phyloP scores from a whole-genome alignment of 2,329 filamentous ascomycete species.

The Helotiales sp. region DNA sequence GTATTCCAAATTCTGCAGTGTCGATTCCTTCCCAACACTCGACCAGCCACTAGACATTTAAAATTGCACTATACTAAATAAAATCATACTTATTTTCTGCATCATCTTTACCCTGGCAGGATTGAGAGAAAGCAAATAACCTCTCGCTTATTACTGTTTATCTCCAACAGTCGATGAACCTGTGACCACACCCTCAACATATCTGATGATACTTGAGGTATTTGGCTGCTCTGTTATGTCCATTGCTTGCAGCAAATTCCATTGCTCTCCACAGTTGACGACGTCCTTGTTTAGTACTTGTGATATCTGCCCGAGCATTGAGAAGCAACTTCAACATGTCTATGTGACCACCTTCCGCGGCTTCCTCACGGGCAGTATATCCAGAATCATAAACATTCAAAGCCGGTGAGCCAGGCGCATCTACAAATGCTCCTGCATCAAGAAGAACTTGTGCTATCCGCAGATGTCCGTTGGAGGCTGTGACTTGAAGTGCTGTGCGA shows the following conservation, averaged over 20 bases:
- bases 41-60: too few species aligned
- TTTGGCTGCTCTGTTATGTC: slow-evolving; percentile 11
- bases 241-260: slow-evolving; percentile 1
- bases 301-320: slow-evolving; percentile 21
- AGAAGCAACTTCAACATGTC: slow-evolving; percentile 35
- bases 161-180: too few species aligned
- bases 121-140: too few species aligned
- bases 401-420: background rate
- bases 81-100: too few species aligned
- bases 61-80: too few species aligned
- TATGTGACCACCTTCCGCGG: slow-evolving; percentile 35
- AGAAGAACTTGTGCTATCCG: slow-evolving; percentile 8
- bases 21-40: too few species aligned
- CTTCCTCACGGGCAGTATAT: slow-evolving; percentile 26
- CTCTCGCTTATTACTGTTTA: too few species aligned
- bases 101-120: too few species aligned
- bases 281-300: background rate
- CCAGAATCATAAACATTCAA: background rate
- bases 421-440: slow-evolving; percentile 7
- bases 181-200: background rate
- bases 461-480: background rate
- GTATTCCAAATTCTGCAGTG: too few species aligned
- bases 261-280: slow-evolving; percentile 1
- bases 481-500: slow-evolving; percentile 10
- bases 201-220: slow-evolving; percentile 9